Conservation (phyloP, 805 yeast genomes). For the Cyberlindnera petersonii region DNA sequence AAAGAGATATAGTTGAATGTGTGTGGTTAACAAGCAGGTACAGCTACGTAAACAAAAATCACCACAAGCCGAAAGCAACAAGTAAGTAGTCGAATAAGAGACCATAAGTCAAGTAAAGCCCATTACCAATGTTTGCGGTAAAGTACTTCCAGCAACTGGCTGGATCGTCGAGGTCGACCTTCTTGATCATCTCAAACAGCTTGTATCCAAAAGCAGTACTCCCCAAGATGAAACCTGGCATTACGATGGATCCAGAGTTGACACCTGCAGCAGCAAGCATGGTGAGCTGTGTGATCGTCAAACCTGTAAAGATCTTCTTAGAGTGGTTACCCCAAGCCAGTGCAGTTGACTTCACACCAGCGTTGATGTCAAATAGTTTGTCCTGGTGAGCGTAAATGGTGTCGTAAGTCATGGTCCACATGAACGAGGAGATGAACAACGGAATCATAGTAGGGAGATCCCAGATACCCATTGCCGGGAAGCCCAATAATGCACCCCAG, state of each 20-base stretch:
- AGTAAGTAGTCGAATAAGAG: conserved; percentile 62
- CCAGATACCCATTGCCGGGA: conserved; percentile 93
- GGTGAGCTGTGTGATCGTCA: conserved; percentile 66
- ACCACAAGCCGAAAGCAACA: conserved; percentile 43
- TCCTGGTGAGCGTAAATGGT: conserved; percentile 98
- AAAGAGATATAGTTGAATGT: not conserved
- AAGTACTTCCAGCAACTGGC: conserved; percentile 80
- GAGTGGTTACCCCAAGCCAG: conserved; percentile 86
- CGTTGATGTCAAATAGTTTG: conserved; percentile 77
- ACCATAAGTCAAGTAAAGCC: conserved; percentile 63
- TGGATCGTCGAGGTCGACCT: conserved; percentile 78
- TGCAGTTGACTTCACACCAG: conserved; percentile 95
- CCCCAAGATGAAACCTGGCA: conserved; percentile 76
- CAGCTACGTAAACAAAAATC: conserved; percentile 4
- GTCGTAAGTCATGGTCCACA: conserved; percentile 96
- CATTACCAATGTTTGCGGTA: conserved; percentile 71
- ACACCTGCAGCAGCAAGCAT: conserved; percentile 65
- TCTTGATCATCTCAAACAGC: conserved; percentile 60
- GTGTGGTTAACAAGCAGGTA: not conserved
- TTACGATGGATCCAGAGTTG: conserved; percentile 61
- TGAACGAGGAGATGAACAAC: conserved; percentile 66
- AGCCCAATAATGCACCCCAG: conserved; percentile 94
- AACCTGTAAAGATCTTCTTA: conserved; percentile 59
- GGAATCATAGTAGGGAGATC: conserved; percentile 74
- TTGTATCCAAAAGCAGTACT: conserved; percentile 67